Base-by-base conservation (phyloP, 345 rosid species). In the Cardamine resedifolia region DNA sequence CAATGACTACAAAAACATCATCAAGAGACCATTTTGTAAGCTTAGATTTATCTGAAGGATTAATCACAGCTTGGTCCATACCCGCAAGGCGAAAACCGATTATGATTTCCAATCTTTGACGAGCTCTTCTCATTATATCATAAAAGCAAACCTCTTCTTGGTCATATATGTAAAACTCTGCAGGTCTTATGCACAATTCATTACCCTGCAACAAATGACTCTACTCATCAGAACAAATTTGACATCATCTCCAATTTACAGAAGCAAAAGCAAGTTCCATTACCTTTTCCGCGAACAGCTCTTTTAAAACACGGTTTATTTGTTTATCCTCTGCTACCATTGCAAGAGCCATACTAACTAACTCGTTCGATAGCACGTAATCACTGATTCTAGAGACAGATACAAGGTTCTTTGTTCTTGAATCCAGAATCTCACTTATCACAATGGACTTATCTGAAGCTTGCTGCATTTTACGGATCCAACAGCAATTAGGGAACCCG, bases 301-400 rank as follows among this genome's bases (percentile, higher is more conserved):
- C 97, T 80, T 93, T 92, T 0, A 90, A 89, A 58, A 90, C 98
- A 41, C 93, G 97, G 78, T 93, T 90, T 58, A 93, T 93, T 82
- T 93, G 97, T 78, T 88, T 88, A 85, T 93, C 96, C 67, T 90
- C 96, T 18, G 97, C 96, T 10, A 93, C 98, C 96, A 88, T 90
- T 7, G 97, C 98, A 18, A 93, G 83, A 51, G 97, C 98, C 96
- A 93, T 93, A 75, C 98, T 90, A 55, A 90, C 97, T 58, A 93
- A 78, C 78, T 88, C 96, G 76, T 93, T 88, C 15, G 97, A 93
- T 41, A 93, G 83, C 47, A 93, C 94, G 72, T 90, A 93, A 75
- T 90, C 97, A 53, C 98, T 90, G 81, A 93, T 93, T 82, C 91
- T 86, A 38, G 96, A 93, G 19, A 93, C 97, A 8, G 97, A 88